Evolutionary conservation across 306 rosid genomes (phyloP).

Genomic region (Cicer cuneatum): DNA sequence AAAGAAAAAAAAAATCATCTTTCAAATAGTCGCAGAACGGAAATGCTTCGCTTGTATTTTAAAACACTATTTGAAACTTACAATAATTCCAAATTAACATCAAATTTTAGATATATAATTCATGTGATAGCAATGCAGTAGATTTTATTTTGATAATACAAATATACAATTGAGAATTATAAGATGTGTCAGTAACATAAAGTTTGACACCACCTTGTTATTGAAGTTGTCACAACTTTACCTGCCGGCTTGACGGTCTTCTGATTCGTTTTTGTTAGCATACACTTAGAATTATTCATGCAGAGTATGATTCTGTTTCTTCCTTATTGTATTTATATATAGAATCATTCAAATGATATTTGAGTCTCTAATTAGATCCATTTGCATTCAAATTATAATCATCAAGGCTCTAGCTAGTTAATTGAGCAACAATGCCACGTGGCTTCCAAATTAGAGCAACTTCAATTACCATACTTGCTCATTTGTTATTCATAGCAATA

Average conservation of each 20-base stretch:
- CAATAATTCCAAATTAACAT: too few relatives aligned
- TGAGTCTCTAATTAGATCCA: neutral
- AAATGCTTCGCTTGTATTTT: too few relatives aligned
- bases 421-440: slow-evolving; percentile 45
- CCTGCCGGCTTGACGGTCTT: slow-evolving; percentile 46
- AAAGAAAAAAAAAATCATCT: too few relatives aligned
- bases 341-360: neutral
- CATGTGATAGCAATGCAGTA: too few relatives aligned
- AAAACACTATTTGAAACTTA: too few relatives aligned
- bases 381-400: neutral
- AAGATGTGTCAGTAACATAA: too few relatives aligned
- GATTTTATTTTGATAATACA: too few relatives aligned
- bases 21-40: too few relatives aligned
- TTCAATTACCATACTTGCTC: slow-evolving; percentile 58
- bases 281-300: neutral
- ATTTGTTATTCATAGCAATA: slow-evolving; percentile 65
- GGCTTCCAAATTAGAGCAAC: slow-evolving; percentile 59
- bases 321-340: neutral
- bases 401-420: neutral
- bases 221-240: slow-evolving; percentile 33
- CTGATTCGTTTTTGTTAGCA: slow-evolving; percentile 26
- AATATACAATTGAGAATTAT: too few relatives aligned
- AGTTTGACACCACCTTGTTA: neutral
- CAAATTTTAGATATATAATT: too few relatives aligned
- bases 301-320: slow-evolving; percentile 17